Evolutionary conservation across 2,329 filamentous ascomycete species (phyloP).

Genomic region (Ophiocordyceps polyrhachis-furcata): DNA sequence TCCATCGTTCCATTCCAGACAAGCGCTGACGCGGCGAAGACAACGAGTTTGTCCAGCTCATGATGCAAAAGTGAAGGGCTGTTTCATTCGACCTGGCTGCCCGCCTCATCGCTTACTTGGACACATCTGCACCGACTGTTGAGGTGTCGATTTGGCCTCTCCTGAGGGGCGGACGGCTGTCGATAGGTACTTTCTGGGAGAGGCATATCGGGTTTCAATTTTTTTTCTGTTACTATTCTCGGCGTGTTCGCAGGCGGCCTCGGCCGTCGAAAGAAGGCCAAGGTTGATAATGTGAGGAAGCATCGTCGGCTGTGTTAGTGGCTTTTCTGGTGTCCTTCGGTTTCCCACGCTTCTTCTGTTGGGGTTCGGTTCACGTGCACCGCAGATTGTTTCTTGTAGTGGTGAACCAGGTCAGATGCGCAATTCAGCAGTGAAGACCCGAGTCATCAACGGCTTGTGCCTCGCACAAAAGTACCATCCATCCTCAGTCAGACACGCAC

Average conservation of each 20-base stretch:
- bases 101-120: background rate
- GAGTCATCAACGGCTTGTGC: no score
- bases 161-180: background rate
- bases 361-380: background rate
- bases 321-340: background rate
- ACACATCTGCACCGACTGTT: background rate
- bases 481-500: background rate
- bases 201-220: background rate
- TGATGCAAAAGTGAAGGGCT: conserved; percentile 71
- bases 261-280: background rate
- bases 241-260: background rate
- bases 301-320: background rate
- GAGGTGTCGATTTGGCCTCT: background rate
- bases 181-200: background rate
- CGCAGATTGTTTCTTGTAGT: background rate
- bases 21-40: conserved; percentile 28
- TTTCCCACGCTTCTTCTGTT: background rate
- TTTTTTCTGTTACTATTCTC: background rate
- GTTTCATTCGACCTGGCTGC: background rate
- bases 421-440: background rate
- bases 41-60: conserved; percentile 85
- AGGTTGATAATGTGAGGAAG: background rate
- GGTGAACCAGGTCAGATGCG: background rate
- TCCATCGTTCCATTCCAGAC: background rate
- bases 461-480: no score